Evolutionary conservation across 1,284 basidiomycete species (phyloP).

Genomic region (Binderoboletus segoi): DNA sequence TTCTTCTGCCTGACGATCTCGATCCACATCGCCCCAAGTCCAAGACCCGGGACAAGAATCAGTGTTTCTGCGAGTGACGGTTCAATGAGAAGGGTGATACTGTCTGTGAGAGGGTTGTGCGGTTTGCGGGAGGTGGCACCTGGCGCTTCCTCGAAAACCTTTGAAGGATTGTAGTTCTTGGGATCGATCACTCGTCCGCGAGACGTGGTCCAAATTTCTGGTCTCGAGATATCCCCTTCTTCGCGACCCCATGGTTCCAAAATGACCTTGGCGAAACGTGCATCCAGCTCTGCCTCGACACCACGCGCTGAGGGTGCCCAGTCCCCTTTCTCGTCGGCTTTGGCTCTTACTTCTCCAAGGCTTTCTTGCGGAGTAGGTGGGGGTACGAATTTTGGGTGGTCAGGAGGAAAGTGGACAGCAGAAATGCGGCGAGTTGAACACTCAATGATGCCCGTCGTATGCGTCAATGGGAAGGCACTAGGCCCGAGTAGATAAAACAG

Average conservation of each 20-base stretch:
- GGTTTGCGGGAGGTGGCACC: slow-evolving; percentile 18
- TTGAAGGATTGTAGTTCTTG: slow-evolving; percentile 5
- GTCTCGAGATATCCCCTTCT: slow-evolving; percentile 41
- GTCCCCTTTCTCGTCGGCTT: background rate
- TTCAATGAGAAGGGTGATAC: slow-evolving; percentile 57
- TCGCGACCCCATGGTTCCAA: slow-evolving; percentile 57
- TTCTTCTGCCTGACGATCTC: slow-evolving; percentile 51
- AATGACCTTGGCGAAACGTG: slow-evolving; percentile 49
- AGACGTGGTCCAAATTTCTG: slow-evolving; percentile 46
- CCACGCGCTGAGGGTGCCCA: slow-evolving; percentile 38
- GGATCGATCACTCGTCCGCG: slow-evolving; percentile 43
- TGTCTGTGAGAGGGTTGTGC: slow-evolving; percentile 54
- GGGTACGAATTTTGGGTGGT: slow-evolving; percentile 12
- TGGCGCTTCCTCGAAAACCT: background rate
- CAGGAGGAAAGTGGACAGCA: slow-evolving; percentile 33
- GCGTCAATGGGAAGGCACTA: slow-evolving; percentile 49
- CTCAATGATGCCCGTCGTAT: slow-evolving; percentile 54
- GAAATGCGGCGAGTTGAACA: slow-evolving; percentile 49
- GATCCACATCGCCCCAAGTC: slow-evolving; percentile 58
- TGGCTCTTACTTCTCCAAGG: background rate
- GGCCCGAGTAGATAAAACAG: slow-evolving; percentile 47
- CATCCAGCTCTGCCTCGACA: slow-evolving; percentile 54
- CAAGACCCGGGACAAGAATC: slow-evolving; percentile 47
- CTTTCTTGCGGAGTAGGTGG: background rate
- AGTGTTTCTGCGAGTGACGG: slow-evolving; percentile 47